These are phyloP conservation scores for Zygoascus biomembranicola DNA, from an alignment of 805 yeast genomes.

Conservation along the genomic window DNA sequence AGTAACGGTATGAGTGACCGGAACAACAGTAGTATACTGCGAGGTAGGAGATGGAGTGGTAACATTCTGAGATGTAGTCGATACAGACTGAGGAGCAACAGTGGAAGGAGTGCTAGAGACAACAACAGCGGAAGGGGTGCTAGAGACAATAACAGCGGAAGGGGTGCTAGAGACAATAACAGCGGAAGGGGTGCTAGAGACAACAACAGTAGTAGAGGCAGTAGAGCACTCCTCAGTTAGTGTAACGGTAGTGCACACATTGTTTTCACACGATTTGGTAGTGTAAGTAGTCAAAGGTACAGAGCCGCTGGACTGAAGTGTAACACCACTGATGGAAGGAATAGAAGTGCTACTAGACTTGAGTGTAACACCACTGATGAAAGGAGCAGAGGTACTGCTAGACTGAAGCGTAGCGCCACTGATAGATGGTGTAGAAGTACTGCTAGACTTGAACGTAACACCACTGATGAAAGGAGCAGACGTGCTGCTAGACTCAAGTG, in stretches of 20 bases:
- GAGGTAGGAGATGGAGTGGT: neutral
- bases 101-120: too few relatives aligned
- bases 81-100: too few relatives aligned
- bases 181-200: neutral
- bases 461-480: conserved; percentile 3
- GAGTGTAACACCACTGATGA: too few relatives aligned
- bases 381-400: too few relatives aligned
- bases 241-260: conserved; percentile 1
- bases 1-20: neutral
- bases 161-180: too few relatives aligned
- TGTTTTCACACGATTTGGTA: neutral
- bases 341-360: too few relatives aligned
- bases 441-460: too few relatives aligned
- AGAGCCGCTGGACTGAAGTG: neutral
- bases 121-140: too few relatives aligned
- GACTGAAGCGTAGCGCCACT: too few relatives aligned
- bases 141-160: too few relatives aligned
- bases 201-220: neutral
- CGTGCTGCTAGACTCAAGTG: neutral
- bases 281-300: neutral
- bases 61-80: neutral
- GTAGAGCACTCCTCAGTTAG: neutral
- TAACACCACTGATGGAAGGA: neutral
- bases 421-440: too few relatives aligned
- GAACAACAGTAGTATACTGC: neutral